Evolutionary conservation across 305 asterid species (phyloP), one percentile per base, ranked within the genome.

Genomic region (Solanum aculeatissimum): DNA sequence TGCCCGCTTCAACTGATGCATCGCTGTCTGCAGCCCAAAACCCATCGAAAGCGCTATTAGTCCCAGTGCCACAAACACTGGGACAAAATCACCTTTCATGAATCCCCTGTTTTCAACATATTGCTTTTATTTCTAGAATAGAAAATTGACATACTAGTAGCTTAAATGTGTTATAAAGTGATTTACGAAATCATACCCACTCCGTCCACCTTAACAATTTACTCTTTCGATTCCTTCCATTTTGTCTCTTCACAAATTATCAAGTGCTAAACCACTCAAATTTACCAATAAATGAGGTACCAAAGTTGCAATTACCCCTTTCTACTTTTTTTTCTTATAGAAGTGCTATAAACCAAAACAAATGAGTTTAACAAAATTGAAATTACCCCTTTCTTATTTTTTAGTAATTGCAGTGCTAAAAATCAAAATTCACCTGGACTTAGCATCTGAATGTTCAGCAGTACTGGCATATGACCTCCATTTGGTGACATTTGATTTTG

Each of bases 11-110:
- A 96, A 88, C 45, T 93, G 95, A 29, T 94, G 98, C 86, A 63
- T 15, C 2, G 84, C 92, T 1, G 98, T 94, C 80, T 85, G 87
- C 4, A 84, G 0, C 11, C 97, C 99, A 7, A 95, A 92, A 9
- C 92, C n/a, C 32, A 43, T 15, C 4, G 91, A 84, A 40, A 91
- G 0, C 0, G 53, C 19, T 49, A 96, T 92, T 93, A 96, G 82
- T 84, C 98, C 99, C 23, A 89, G 35, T 23, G 96, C 91, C 19
- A 96, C 95, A 32, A 43, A 86, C 16, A 94, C 93, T n/a, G 99
- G 98, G 7, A 87, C 84, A 7, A 80, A 89, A 2, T 89, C 96
- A 2, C 93, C 96, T 89, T 85, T 91, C 15, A 86, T 60, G 3
- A 23, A 32, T 3, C 72, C 23, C 93, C 94, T 91, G 71, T 71